Evolutionary conservation across 202 grass and related monocot genomes (phyloP), one percentile per base, ranked within the genome.

Genomic region (Dendrocalamus latiflorus): DNA sequence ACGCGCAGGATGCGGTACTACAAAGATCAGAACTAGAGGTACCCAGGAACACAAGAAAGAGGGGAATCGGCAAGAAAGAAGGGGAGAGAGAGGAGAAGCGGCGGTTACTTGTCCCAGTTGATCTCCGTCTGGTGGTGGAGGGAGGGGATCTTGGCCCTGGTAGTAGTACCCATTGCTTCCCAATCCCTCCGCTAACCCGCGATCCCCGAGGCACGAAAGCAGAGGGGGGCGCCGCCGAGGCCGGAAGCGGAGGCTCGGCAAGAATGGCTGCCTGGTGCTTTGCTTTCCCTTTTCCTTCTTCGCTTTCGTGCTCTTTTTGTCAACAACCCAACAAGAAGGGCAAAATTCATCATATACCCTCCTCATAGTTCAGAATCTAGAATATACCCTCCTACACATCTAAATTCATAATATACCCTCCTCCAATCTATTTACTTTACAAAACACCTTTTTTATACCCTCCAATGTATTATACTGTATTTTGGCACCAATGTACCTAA

Each of bases 51-150:
- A 16, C 37, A 13, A 44, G 16, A 34, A 58, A 83, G 2, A 36
- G 17, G 74, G 15, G 1, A 71, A 86, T 50, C 10, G 42, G 67
- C 6, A 22, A 65, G 55, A 44, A 66, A 65, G 5, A 61, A 69
- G 5, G 25, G 53, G 33, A 74, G 12, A 4, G 18, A 4, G 18
- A 25, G 75, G 26, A 45, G 72, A 68, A 16, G 59, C 41, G 48
- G 76, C 13, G 14, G 33, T 96, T 86, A 99, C 96, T 96, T 94
- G 80, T 99, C 93, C 96, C 93, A 99, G 81, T 96, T 99, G 89
- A 99, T 94, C 87, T 99, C 96, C 65, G 93, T 99, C 78, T 93
- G 96, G 45, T 87, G 89, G 71, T 93, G 83, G 63, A 99, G 70
- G 62, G 93, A 77, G 33, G 88, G 87, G 77, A 90, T 88, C 76